These are phyloP conservation scores for Saraca asoca DNA, from an alignment of 331 rosid genomes.

Conservation along the genomic window DNA sequence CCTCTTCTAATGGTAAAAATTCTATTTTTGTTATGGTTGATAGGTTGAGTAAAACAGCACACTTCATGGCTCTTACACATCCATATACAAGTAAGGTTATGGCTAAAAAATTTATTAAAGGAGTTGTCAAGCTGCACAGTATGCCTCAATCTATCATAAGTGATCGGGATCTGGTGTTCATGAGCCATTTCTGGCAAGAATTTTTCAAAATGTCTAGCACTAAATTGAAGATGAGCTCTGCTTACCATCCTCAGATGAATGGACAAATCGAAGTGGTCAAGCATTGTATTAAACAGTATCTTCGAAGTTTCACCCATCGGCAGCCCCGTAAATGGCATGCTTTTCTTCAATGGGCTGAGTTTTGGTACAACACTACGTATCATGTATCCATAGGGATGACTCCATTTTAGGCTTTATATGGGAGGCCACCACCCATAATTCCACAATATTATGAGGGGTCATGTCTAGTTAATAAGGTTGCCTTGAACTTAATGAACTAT, in stretches of 20 bases:
- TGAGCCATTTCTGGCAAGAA: constrained; percentile 1
- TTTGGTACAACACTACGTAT: not conserved
- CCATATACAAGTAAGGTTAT: no score
- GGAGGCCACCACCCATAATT: no score
- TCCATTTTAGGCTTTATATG: no score
- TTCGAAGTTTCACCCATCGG: not conserved
- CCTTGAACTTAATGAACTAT: no score
- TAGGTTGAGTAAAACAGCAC: not conserved
- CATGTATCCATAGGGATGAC: no score
- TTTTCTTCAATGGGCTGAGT: not conserved
- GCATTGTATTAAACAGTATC: not conserved
- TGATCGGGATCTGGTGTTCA: not conserved
- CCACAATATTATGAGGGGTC: no score
- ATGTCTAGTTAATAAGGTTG: no score
- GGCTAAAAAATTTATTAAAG: not conserved
- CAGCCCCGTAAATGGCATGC: not conserved
- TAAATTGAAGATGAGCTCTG: no score
- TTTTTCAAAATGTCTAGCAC: no score
- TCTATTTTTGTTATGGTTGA: not conserved
- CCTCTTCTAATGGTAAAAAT: not conserved
- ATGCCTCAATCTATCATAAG: not conserved
- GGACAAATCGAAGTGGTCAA: no score
- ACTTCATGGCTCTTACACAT: not conserved
- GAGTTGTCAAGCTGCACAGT: not conserved
- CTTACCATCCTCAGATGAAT: not conserved